Evolutionary conservation across 2,329 filamentous ascomycete species (phyloP).

Genomic region (Botrytis tulipae): DNA sequence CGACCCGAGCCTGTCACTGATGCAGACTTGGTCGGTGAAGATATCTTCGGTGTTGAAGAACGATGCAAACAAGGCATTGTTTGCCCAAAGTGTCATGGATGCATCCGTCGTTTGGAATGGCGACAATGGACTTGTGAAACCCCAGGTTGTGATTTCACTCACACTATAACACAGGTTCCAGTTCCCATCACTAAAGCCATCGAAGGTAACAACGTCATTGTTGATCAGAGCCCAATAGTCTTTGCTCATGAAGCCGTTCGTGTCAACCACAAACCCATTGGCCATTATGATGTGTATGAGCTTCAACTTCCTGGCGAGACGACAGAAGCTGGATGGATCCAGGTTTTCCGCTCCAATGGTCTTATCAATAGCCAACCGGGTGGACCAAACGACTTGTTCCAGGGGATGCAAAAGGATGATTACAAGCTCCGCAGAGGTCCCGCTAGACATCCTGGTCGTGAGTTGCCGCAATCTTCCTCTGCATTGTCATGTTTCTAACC

Average conservation of each 20-base stretch:
- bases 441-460: slow-evolving; percentile 37
- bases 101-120: slow-evolving; percentile 58
- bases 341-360: neutral
- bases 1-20: slow-evolving; percentile 43
- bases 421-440: slow-evolving; percentile 42
- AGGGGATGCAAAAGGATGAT: slow-evolving; percentile 45
- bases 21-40: slow-evolving; percentile 34
- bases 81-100: slow-evolving; percentile 62
- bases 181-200: slow-evolving; percentile 26
- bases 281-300: slow-evolving; percentile 37
- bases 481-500: slow-evolving; percentile 30
- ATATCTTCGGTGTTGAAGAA: slow-evolving; percentile 47
- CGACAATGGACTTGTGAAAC: slow-evolving; percentile 59
- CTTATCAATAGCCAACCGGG: slow-evolving; percentile 47
- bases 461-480: slow-evolving; percentile 28
- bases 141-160: slow-evolving; percentile 48
- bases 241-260: neutral
- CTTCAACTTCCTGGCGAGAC: slow-evolving; percentile 49
- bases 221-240: neutral
- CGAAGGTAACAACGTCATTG: neutral
- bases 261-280: slow-evolving; percentile 26
- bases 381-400: slow-evolving; percentile 63
- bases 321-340: slow-evolving; percentile 1
- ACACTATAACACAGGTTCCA: slow-evolving; percentile 27
- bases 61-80: slow-evolving; percentile 62